Evolutionary conservation across 768 basidiomycete species (phyloP), one percentile per base, ranked within the genome.

Genomic region (Serendipita sp.): DNA sequence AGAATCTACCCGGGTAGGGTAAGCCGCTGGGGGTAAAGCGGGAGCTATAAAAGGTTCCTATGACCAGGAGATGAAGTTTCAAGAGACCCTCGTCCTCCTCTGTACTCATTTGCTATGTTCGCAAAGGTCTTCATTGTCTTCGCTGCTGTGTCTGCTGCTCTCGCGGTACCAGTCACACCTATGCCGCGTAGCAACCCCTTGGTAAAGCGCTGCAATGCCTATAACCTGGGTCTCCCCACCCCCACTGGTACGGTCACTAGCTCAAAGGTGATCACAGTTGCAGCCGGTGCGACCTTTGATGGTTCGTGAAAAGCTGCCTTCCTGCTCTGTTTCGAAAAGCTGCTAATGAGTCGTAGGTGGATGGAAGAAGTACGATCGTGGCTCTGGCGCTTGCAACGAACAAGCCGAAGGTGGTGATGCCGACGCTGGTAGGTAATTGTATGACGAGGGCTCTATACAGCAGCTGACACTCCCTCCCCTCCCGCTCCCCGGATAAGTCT

Each of bases 401-500:
- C 24, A 24, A 24, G 24, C 24, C 24, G 24, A 24, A 24, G 24
- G 24, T 24, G 24, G 24, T 24, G 24, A 24, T 24, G 24, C 24
- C 24, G 24, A 24, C 24, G 24, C 24, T 24, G 24, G 45, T 46
- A 18, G 18, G 45, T 46, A 13, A 18, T 18, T 46, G 11, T 18
- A 13, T 13, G 45, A 74, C 75, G 45, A 76, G 13, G 18, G 18
- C 45, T 46, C 45, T 1, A 46, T 46, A 13, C 45, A 46, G 18
- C 11, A 18, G 71, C 28, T 46, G 18, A 46, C 18, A 24, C 24
- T 76, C 77, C 45, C 18, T 46, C 11, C 18, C 18, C 45, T 46
- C 11, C 13, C 24, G 77, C 71, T 62, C 77, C 24, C 71, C 77
- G 16, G 67, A 76, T 24, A 54, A 74, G 75, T 46, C 76, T 76